Evolutionary conservation across 306 rosid species (phyloP).

Genomic region (Gastrolobium villosum): DNA sequence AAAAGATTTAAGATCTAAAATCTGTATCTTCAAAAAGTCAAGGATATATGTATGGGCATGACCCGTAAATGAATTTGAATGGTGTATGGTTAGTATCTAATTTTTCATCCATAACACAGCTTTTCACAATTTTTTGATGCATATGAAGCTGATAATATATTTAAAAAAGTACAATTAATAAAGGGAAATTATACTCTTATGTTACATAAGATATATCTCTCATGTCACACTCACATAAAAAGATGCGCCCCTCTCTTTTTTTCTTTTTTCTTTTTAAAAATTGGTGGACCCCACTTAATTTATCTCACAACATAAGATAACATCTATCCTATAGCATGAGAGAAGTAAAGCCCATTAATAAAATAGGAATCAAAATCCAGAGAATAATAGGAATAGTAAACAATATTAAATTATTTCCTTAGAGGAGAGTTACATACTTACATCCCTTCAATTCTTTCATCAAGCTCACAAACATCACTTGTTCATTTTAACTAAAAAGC

Average conservation of each 20-base stretch:
- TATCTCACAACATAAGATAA: no score
- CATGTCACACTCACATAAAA: no score
- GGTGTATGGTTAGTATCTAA: no score
- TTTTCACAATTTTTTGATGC: background rate
- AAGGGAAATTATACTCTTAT: no score
- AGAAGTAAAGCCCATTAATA: no score
- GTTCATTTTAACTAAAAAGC: background rate
- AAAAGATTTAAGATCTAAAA: background rate
- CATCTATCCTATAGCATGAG: no score
- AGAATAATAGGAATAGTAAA: background rate
- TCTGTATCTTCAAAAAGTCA: constrained; percentile 28
- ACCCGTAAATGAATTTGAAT: constrained; percentile 1
- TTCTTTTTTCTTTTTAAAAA: no score
- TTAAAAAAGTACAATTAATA: background rate
- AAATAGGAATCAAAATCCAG: constrained; percentile 9
- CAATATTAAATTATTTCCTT: background rate
- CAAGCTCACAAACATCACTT: background rate
- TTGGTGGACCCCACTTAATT: no score
- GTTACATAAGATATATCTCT: no score
- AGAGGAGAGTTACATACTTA: background rate
- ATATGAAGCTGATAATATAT: background rate
- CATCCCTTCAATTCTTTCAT: constrained; percentile 30
- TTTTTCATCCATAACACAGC: background rate
- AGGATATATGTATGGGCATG: constrained; percentile 3
- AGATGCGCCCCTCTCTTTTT: no score